Conservation (phyloP, 148 eudicot species). For the Linanthus parryae region DNA sequence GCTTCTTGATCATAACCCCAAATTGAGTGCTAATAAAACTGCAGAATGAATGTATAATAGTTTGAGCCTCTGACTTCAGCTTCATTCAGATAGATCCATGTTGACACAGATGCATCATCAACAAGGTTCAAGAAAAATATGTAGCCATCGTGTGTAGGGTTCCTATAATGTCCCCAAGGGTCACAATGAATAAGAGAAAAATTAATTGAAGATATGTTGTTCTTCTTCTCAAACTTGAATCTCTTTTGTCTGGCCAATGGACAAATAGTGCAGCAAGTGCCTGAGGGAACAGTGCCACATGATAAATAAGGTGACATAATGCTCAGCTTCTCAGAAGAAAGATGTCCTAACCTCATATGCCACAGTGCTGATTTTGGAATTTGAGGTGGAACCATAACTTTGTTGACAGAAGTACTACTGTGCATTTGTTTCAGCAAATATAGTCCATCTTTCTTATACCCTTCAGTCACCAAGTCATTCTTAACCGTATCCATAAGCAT, state of each 20-base stretch:
- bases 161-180: not conserved
- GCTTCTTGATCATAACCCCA: not conserved
- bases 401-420: no score
- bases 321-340: not conserved
- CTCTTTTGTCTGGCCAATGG: not conserved
- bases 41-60: not conserved
- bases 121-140: not conserved
- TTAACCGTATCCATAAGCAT: no score
- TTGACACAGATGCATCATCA: not conserved
- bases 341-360: not conserved
- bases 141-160: not conserved
- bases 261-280: not conserved
- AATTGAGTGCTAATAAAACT: not conserved
- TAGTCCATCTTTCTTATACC: not conserved
- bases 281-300: not conserved
- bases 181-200: not conserved
- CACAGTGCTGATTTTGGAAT: not conserved
- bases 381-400: not conserved
- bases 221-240: no score
- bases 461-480: not conserved
- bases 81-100: not conserved
- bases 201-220: no score
- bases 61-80: not conserved
- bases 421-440: not conserved
- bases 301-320: not conserved